Evolutionary conservation across 1,139 yeast species (phyloP), one percentile per base, ranked within the genome.

Genomic region (Trichomonascaceae sp.): DNA sequence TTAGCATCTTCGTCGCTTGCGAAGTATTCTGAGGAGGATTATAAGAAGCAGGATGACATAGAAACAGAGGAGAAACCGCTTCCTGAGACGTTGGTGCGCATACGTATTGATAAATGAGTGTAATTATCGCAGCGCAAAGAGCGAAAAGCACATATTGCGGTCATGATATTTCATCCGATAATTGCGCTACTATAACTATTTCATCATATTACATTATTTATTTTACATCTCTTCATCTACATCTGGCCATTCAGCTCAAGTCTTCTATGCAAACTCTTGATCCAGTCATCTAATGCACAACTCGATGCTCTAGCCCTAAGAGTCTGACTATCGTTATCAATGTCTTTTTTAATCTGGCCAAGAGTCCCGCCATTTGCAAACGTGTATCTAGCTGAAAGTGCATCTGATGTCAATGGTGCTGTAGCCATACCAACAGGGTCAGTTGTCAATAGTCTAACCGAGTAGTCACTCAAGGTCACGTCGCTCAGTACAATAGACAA

Each of bases 1-100:
- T 68, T 87, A 62, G 91, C 95, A 0, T 53, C 57, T 59, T 68
- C 82, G 61, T 82, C 85, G 2, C 68, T 84, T 50, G 66, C 77
- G 55, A 77, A 75, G 53, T 76, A 80, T 57, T 61, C 77, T 0
- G 77, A 76, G 24, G 70, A 71, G 38, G 83, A 79, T 58, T 76
- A 75, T 53, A 80, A 78, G 41, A 24, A 41, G 22, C 63, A 67
- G 12, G 45, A 51, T 19, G 18, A 47, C 7, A 56, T 50, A 24
- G 51, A 50, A 52, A 78, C 49, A 71, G 69, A 64, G 13, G 74
- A 71, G 13, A 68, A 74, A 2, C 82, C 82, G 1, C 70, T 80
- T 36, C 83, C 85, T 15, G 88, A 87, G 64, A 78, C 89, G 0
- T 72, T 88, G 59, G 89, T 88, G 3, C 74, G 96, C 51, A 78